Evolutionary conservation across 176 grass and related monocot species (phyloP).

Genomic region (Raddia guianensis): DNA sequence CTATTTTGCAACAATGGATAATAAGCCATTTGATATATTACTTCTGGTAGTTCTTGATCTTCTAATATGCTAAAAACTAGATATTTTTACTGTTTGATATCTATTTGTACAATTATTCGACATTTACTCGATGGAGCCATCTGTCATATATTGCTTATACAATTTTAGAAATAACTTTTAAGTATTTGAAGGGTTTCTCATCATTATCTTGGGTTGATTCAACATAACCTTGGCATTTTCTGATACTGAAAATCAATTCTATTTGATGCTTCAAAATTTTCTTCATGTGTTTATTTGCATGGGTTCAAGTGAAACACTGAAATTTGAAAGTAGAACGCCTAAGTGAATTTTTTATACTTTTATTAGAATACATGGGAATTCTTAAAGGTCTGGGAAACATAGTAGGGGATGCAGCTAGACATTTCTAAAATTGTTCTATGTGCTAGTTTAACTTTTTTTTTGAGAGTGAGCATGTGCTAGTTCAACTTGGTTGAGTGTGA

Average conservation of each 20-base stretch:
- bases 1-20: constrained; percentile 1
- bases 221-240: background rate
- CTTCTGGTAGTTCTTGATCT: background rate
- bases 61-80: background rate
- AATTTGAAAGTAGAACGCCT: background rate
- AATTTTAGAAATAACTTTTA: background rate
- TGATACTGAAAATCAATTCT: background rate
- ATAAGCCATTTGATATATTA: background rate
- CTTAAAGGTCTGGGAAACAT: background rate
- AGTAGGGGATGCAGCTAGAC: background rate
- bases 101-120: background rate
- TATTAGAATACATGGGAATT: background rate
- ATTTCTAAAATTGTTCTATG: background rate
- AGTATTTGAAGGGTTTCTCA: background rate
- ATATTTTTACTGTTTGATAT: background rate
- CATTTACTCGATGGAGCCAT: background rate
- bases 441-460: background rate
- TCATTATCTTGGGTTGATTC: background rate
- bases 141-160: background rate
- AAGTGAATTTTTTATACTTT: background rate
- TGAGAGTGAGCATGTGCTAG: too few species aligned
- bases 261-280: background rate
- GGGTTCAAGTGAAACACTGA: background rate
- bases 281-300: constrained; percentile 1
- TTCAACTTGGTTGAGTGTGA: background rate